Conservation (phyloP, 768 basidiomycete species). For the Suillus tomentosus region DNA sequence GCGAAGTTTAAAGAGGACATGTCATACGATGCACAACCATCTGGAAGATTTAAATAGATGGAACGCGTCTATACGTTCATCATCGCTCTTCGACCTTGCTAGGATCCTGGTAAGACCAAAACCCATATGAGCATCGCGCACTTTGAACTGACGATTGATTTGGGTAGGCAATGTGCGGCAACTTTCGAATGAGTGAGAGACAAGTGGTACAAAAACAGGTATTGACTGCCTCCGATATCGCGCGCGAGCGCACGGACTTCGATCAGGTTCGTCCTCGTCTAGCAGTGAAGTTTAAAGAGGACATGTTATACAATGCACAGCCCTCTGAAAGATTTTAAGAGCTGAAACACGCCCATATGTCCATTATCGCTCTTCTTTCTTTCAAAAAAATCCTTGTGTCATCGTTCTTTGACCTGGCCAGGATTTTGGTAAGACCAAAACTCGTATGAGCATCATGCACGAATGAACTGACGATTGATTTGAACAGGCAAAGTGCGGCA, state of each 20-base stretch:
- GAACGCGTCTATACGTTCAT: not conserved
- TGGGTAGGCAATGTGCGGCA: not conserved
- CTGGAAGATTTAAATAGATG: not conserved
- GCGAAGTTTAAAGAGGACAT: not conserved
- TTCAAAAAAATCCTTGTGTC: too few relatives aligned
- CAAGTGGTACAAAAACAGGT: too few relatives aligned
- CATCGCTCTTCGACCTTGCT: not conserved
- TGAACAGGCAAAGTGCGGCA: not conserved
- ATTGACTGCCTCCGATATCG: too few relatives aligned
- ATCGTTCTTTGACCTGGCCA: not conserved
- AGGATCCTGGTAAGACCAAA: not conserved
- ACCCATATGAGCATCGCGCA: not conserved
- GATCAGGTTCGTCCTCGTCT: too few relatives aligned
- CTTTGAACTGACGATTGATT: not conserved
- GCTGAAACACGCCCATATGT: not conserved
- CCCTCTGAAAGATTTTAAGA: not conserved
- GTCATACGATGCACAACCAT: not conserved
- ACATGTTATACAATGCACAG: not conserved
- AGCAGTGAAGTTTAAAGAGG: not conserved
- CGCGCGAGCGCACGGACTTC: too few relatives aligned
- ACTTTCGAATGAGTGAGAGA: too few relatives aligned
- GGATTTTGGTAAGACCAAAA: not conserved
- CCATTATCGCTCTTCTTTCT: not conserved
- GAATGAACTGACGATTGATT: not conserved
- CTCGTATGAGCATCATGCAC: not conserved